These are phyloP conservation scores for Arthrobotrys megalospora DNA, from an alignment of 2,329 filamentous ascomycete species.

Conservation along the genomic window DNA sequence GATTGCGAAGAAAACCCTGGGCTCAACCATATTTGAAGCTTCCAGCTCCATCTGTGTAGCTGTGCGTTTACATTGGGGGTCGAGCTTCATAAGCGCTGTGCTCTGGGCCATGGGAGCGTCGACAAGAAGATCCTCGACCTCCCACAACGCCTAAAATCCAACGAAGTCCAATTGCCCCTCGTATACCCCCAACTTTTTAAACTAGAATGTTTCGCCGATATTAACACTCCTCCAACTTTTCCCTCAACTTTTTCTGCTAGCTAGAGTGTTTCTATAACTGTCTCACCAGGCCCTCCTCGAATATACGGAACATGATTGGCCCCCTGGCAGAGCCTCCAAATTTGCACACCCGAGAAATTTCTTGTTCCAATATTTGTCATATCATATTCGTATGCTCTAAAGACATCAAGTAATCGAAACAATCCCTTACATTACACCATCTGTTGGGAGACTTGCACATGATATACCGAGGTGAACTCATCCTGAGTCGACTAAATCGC, in stretches of 20 bases:
- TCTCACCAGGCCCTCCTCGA: slow-evolving; percentile 27
- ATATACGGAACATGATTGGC: slow-evolving; percentile 30
- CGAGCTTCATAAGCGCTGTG: slow-evolving; percentile 33
- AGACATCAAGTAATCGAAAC: slow-evolving; percentile 21
- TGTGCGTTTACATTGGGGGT: background rate
- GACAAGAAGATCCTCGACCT: slow-evolving; percentile 3
- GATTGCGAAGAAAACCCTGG: slow-evolving; percentile 20
- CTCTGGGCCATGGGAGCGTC: background rate
- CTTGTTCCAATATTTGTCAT: slow-evolving; percentile 30
- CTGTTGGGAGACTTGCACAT: background rate
- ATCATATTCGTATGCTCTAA: slow-evolving; percentile 17
- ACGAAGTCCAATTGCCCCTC: slow-evolving; percentile 31
- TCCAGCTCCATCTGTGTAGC: slow-evolving; percentile 13
- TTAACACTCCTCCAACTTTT: slow-evolving; percentile 22
- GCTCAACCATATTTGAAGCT: background rate
- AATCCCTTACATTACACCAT: background rate
- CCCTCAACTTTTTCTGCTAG: background rate
- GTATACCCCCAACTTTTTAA: slow-evolving; percentile 12
- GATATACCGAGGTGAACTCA: slow-evolving; percentile 26
- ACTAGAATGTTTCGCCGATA: slow-evolving; percentile 44
- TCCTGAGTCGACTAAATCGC: slow-evolving; percentile 10
- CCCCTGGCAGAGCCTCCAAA: slow-evolving; percentile 4
- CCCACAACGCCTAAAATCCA: slow-evolving; percentile 59
- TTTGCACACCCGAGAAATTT: slow-evolving; percentile 7
- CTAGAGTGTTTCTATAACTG: slow-evolving; percentile 34